A percentile compares a stretch with the other conserved stretches of the same genome.
These are phyloP conservation scores for Exophiala calicioides DNA, from an alignment of 2,329 filamentous ascomycete species.

Conservation along the genomic window DNA sequence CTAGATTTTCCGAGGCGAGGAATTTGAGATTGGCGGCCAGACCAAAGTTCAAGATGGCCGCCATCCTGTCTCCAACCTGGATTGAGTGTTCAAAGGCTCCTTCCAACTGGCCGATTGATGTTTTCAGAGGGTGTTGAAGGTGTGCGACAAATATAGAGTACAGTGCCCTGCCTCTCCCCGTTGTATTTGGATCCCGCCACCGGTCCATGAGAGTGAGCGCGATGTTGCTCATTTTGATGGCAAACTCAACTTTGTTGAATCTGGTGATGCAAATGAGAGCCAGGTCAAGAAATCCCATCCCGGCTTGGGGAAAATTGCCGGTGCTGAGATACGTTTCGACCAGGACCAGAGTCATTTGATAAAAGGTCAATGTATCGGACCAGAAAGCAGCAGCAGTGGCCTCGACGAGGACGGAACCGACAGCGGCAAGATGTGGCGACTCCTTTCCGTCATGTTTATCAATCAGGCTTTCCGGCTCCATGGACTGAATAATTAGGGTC, in stretches of 20 bases:
- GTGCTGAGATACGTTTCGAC: conserved; percentile 57
- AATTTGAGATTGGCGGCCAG: no score
- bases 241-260: conserved; percentile 59
- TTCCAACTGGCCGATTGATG: no score
- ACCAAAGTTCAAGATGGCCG: no score
- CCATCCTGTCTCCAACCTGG: no score
- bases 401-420: conserved; percentile 59
- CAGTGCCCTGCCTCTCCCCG: no score
- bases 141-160: no score
- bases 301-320: conserved; percentile 59
- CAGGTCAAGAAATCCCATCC: conserved; percentile 60
- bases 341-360: conserved; percentile 60
- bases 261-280: conserved; percentile 58
- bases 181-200: no score
- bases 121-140: no score
- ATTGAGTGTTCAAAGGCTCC: no score
- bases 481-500: conserved; percentile 60
- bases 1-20: no score
- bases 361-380: conserved; percentile 61
- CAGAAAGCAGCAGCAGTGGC: conserved; percentile 61
- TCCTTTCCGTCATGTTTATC: conserved; percentile 46
- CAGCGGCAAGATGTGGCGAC: conserved; percentile 43
- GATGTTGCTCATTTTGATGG: conserved; percentile 54
- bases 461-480: conserved; percentile 50
- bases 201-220: conserved; percentile 56